Base-by-base conservation (phyloP, 306 rosid species). In the Senna siamea region DNA sequence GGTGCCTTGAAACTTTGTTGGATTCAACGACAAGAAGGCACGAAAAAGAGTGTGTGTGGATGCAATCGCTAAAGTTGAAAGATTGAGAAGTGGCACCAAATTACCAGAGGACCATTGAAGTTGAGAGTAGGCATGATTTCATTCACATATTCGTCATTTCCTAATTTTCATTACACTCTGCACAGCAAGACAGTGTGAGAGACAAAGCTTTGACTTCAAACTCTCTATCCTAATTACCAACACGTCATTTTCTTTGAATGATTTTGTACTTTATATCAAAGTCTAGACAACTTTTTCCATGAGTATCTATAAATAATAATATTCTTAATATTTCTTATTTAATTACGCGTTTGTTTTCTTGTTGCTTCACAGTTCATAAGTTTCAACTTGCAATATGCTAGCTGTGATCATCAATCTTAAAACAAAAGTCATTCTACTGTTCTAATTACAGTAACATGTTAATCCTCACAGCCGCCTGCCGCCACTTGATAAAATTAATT, bases 21-120 rank as follows among this genome's bases (percentile, higher is more conserved):
- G 8, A 37, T 37, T 37, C 5, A 5, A 37, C 1, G 62, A 65
- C 77, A 38, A 38, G 7, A 59, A 53, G 20, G 26, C 30, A 68
- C 19, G 65, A n/a, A n/a, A 53, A 57, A 80, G 46, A 81, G 52
- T 66, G 78, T 54, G 89, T 85, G 88, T 76, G 85, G 81, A 81
- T 18, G 74, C 1, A 46, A 46, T 46, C 6, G 48, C 6, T 4
- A 14, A 57, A 1, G 46, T 82, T 20, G 48, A 76, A 81, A 76
- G 32, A 59, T 53, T 75, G 76, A 50, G 75, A 18, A 59, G 5
- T 48, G 7, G 26, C 30, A 15, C 20, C 63, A 63, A 54, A 75
- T 37, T 37, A 11, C 15, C 30, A 9, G 13, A 56, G 60, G 77
- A 51, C 78, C 69, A 48, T 18, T 61, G 32, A 78, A 61, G 23